These are phyloP conservation scores for Barnettozyma botsteinii DNA, from an alignment of 805 yeast species.

Conservation along the genomic window DNA sequence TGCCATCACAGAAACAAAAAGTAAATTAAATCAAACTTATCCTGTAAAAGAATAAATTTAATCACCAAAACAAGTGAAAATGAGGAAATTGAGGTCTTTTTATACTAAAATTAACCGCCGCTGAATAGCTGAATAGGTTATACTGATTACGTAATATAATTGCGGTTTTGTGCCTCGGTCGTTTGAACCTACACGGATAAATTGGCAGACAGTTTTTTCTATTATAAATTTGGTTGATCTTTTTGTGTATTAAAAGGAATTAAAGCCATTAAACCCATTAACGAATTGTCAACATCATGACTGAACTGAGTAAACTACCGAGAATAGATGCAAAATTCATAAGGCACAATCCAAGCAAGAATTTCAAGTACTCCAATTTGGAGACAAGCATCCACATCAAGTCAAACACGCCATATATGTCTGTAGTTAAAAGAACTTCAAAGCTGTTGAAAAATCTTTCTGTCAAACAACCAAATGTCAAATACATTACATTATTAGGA, in stretches of 20 bases:
- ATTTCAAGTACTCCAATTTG: conserved; percentile 37
- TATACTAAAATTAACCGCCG: conserved; percentile 3
- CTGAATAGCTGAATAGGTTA: neutral
- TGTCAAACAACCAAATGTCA: conserved; percentile 35
- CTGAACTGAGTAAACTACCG: conserved; percentile 4
- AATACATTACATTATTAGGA: conserved; percentile 55
- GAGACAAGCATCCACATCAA: conserved; percentile 53
- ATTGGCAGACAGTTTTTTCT: neutral
- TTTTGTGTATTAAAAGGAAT: too few species aligned
- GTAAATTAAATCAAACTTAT: too few species aligned
- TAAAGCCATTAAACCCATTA: too few species aligned
- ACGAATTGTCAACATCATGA: neutral
- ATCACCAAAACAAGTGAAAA: too few species aligned
- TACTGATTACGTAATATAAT: neutral
- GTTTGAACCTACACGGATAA: neutral
- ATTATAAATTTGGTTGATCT: too few species aligned
- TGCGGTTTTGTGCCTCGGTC: neutral
- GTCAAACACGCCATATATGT: conserved; percentile 61
- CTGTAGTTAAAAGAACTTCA: conserved; percentile 62
- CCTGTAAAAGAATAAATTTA: neutral
- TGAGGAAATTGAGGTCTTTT: neutral
- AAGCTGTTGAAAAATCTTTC: conserved; percentile 44
- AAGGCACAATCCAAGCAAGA: conserved; percentile 50
- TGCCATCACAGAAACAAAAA: too few species aligned
- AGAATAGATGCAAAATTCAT: conserved; percentile 34